phyloP scores from a whole-genome alignment of 345 rosid species.

The Zanthoxylum bungeanum region DNA sequence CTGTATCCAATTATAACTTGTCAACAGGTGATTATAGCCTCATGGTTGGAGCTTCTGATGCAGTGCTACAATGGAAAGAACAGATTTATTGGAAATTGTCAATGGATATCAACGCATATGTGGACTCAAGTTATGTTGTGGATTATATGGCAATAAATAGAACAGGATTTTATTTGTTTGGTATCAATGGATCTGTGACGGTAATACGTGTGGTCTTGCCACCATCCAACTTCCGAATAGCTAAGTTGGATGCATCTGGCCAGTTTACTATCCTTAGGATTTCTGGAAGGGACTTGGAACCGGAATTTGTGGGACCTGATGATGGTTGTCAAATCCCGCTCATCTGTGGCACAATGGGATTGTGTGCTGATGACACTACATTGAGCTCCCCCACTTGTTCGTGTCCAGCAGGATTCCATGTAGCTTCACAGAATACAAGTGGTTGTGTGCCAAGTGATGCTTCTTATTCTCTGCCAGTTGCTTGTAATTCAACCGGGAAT shows the following conservation, averaged over 20 bases:
- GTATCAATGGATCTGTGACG: constrained; percentile 51
- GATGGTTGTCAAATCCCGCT: constrained; percentile 62
- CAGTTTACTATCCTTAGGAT: constrained; percentile 45
- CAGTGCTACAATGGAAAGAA: constrained; percentile 53
- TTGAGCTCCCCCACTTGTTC: constrained; percentile 49
- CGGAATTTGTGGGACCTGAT: constrained; percentile 56
- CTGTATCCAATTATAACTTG: constrained; percentile 43
- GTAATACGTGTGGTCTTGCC: constrained; percentile 41
- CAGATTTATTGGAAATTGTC: constrained; percentile 72
- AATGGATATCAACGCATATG: constrained; percentile 51
- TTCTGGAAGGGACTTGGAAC: constrained; percentile 30
- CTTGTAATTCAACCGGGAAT: constrained; percentile 49
- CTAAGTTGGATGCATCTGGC: constrained; percentile 57
- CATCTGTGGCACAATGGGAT: constrained; percentile 55
- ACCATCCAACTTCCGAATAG: constrained; percentile 52
- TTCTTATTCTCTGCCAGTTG: constrained; percentile 42
- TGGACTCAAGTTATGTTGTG: constrained; percentile 33
- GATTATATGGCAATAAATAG: constrained; percentile 58
- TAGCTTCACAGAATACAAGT: constrained; percentile 24
- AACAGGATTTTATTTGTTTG: constrained; percentile 59
- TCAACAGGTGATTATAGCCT: constrained; percentile 64
- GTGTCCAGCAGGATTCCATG: constrained; percentile 52
- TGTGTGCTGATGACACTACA: constrained; percentile 40
- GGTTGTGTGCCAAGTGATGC: constrained; percentile 53
- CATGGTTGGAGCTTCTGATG: constrained; percentile 42